A percentile compares a stretch with the other conserved stretches of the same genome.
Conservation (phyloP, 805 yeast species). For the Candida odintsovae region DNA sequence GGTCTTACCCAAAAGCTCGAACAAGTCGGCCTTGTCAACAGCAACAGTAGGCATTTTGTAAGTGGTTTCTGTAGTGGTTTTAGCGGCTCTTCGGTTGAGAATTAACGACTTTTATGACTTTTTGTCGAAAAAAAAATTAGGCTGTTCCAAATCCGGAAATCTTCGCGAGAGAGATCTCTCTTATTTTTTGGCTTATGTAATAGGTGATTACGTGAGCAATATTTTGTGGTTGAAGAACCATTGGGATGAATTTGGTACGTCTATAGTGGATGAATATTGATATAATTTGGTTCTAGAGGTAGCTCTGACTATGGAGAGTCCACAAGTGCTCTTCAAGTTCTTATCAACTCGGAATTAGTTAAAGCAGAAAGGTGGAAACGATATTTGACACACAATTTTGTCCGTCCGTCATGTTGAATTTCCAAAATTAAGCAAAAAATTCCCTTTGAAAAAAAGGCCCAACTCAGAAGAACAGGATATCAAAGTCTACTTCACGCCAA, state of each 20-base stretch:
- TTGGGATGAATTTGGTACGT: too few relatives aligned
- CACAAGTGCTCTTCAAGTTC: background rate
- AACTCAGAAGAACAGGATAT: background rate
- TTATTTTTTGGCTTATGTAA: too few relatives aligned
- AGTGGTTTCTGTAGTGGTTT: background rate
- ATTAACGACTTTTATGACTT: background rate
- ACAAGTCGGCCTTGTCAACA: conserved; percentile 91
- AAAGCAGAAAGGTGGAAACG: background rate
- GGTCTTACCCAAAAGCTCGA: conserved; percentile 62
- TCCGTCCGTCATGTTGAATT: background rate
- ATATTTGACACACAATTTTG: background rate
- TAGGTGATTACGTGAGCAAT: background rate
- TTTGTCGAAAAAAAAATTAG: background rate
- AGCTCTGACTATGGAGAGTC: too few relatives aligned
- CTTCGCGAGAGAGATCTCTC: background rate
- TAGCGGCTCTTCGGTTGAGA: background rate
- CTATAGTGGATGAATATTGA: too few relatives aligned
- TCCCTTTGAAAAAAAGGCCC: background rate
- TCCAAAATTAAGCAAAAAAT: background rate
- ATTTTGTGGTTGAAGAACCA: background rate
- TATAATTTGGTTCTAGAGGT: too few relatives aligned
- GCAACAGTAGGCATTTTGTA: conserved; percentile 89
- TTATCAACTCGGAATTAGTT: background rate
- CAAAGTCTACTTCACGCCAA: background rate
- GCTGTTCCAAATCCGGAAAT: background rate